Conservation (phyloP, 106 monocot species). For the Dioscorea zingiberensis region DNA sequence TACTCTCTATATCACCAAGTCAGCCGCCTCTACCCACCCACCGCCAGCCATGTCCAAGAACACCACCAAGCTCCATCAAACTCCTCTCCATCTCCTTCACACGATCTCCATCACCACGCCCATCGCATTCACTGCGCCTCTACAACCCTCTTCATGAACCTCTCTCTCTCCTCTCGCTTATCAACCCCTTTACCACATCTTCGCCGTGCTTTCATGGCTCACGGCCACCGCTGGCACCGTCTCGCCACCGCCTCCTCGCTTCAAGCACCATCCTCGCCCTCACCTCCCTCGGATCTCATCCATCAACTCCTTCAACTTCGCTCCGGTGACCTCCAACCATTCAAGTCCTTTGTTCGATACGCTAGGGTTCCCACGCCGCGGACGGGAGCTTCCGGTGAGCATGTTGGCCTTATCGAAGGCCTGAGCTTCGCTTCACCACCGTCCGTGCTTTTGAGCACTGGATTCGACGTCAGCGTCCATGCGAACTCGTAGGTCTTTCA, state of each 20-base stretch:
- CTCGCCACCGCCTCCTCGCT: conserved; percentile 41
- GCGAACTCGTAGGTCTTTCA: conserved; percentile 40
- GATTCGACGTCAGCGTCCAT: conserved; percentile 57
- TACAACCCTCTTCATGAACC: conserved; percentile 28
- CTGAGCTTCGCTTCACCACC: conserved; percentile 58
- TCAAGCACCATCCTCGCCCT: conserved; percentile 17
- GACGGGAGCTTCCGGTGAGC: conserved; percentile 44
- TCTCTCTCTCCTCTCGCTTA: conserved; percentile 32
- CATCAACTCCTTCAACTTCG: conserved; percentile 40
- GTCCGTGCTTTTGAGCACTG: conserved; percentile 49
- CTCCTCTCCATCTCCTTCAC: conserved; percentile 57
- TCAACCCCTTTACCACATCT: conserved; percentile 22
- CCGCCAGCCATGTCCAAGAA: conserved; percentile 65
- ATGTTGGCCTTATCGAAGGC: conserved; percentile 57
- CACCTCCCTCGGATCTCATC: conserved; percentile 28
- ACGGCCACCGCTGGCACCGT: conserved; percentile 43
- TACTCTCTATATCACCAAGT: conserved; percentile 57
- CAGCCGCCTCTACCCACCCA: conserved; percentile 56
- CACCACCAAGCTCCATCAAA: conserved; percentile 39
- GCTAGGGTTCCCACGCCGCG: conserved; percentile 58
- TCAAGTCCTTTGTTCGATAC: conserved; percentile 61
- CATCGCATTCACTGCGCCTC: conserved; percentile 32
- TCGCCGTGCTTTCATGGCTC: conserved; percentile 44
- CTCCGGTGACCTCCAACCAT: conserved; percentile 49
- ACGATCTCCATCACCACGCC: conserved; percentile 45